Base-by-base conservation (phyloP, 371 early-diverging fungal genomes). In the Mortierella polycephala region DNA sequence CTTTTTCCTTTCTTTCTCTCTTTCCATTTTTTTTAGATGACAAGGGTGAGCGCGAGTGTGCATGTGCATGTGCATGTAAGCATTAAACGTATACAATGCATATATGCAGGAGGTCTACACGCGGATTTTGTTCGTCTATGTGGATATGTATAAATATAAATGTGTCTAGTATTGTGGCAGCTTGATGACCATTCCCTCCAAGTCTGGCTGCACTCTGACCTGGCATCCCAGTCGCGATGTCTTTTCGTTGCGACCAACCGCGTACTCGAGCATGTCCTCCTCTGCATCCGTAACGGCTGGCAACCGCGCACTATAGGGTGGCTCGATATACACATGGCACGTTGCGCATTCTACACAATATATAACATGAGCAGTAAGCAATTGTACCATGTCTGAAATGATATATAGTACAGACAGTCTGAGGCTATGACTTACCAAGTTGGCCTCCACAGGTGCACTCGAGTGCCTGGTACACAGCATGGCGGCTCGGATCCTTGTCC, bases 251-350 rank as follows among this genome's bases (percentile, higher is more conserved):
- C 79, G 72, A 18, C 79, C 73, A 10, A 79, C 69, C 0, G 79
- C 79, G 46, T 79, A 79, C 62, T 79, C 79, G 5, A 79, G 63
- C 79, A 79, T 79, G 46, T 79, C 79, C 63, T 79, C 79, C 52
- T 79, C 79, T 44, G 69, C 73, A 45, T 79, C 79, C 7, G 73
- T 65, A 18, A 79, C 62, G 6, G 52, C 40, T 7, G 79, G 59
- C n/a, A 79, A 51, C 41, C 79, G 60, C 18, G 72, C 69, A 13
- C 20, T 30, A 21, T 54, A 79, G 12, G 79, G 79, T 2, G 59
- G 57, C n/a, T 79, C 79, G 47, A 79, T 79, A 39, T 79, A 79
- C 12, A 79, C 79, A 62, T 79, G 79, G 57, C 79, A 79, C 0
- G 79, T 79, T 6, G 79, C 79, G n/a, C 79, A 79, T 62, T 79